Evolutionary conservation across 2,329 filamentous ascomycete genomes (phyloP).

Genomic region (Diaporthe capsici): DNA sequence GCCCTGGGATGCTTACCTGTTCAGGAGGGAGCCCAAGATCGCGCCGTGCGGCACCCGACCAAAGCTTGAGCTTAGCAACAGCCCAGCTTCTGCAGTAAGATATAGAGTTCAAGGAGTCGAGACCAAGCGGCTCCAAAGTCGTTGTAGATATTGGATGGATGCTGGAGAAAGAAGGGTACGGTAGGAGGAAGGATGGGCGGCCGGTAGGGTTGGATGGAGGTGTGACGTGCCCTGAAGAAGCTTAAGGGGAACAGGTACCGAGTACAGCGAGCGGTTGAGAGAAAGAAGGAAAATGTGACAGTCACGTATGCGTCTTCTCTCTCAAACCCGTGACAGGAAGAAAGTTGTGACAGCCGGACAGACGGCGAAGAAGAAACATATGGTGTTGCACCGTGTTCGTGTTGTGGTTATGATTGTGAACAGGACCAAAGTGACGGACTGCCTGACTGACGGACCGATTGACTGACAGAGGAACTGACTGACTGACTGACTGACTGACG

Average conservation of each 20-base stretch:
- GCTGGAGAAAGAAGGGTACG: slow-evolving; percentile 3
- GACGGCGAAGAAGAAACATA: slow-evolving; percentile 1
- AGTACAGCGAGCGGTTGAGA: neutral
- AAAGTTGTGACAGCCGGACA: slow-evolving; percentile 8
- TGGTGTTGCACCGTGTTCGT: slow-evolving; percentile 15
- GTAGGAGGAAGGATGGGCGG: neutral
- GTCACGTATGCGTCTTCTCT: neutral
- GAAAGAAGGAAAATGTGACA: slow-evolving; percentile 1
- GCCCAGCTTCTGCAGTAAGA: neutral
- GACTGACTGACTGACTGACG: slow-evolving; percentile 7
- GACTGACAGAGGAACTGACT: neutral
- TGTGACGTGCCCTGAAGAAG: slow-evolving; percentile 3
- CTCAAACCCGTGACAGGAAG: slow-evolving; percentile 12
- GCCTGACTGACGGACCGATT: neutral
- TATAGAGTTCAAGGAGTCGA: slow-evolving; percentile 26
- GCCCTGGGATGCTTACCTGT: slow-evolving; percentile 14
- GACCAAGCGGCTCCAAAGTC: slow-evolving; percentile 26
- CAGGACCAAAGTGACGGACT: neutral
- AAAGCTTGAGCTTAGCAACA: slow-evolving; percentile 17
- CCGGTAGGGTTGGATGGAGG: slow-evolving; percentile 16
- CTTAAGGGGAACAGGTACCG: neutral
- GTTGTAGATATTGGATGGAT: slow-evolving; percentile 24
- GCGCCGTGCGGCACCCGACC: neutral
- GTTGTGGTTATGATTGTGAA: neutral
- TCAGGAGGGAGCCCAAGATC: slow-evolving; percentile 20